A percentile compares a stretch with the other conserved stretches of the same genome.
Conservation (phyloP, 2,329 filamentous ascomycete species). For the Decorospora gaudefroyi region DNA sequence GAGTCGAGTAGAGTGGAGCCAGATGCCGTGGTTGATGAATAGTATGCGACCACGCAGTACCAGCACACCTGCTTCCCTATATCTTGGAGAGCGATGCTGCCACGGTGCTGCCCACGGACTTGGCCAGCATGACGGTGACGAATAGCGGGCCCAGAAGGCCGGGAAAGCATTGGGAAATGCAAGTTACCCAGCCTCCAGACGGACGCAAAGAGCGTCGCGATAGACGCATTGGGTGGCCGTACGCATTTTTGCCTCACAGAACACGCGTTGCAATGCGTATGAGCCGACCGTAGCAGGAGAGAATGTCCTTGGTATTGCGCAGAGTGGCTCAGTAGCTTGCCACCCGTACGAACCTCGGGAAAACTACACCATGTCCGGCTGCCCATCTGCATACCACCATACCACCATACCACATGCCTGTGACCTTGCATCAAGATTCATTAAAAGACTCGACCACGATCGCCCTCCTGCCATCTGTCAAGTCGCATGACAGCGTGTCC, state of each 20-base stretch:
- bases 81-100: slow-evolving; percentile 63
- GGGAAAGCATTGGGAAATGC: slow-evolving; percentile 18
- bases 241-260: slow-evolving; percentile 26
- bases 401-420: neutral
- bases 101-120: slow-evolving; percentile 34
- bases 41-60: slow-evolving; percentile 42
- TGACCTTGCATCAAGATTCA: neutral
- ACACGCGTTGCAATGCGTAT: slow-evolving; percentile 28
- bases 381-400: slow-evolving; percentile 9
- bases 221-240: slow-evolving; percentile 14
- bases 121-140: slow-evolving; percentile 38
- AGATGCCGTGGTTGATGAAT: slow-evolving; percentile 33
- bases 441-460: too few relatives aligned
- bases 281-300: slow-evolving; percentile 20
- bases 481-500: slow-evolving; percentile 21
- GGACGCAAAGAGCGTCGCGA: slow-evolving; percentile 7
- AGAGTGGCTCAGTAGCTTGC: slow-evolving; percentile 20
- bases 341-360: too few relatives aligned
- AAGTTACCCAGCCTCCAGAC: slow-evolving; percentile 33
- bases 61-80: slow-evolving; percentile 62
- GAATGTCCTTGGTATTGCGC: neutral
- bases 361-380: slow-evolving; percentile 8
- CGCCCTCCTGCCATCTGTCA: slow-evolving; percentile 10
- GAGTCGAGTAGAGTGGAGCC: slow-evolving; percentile 34
- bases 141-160: slow-evolving; percentile 18